Base-by-base conservation (phyloP, 1,284 basidiomycete genomes). In the Marasmius sp. region DNA sequence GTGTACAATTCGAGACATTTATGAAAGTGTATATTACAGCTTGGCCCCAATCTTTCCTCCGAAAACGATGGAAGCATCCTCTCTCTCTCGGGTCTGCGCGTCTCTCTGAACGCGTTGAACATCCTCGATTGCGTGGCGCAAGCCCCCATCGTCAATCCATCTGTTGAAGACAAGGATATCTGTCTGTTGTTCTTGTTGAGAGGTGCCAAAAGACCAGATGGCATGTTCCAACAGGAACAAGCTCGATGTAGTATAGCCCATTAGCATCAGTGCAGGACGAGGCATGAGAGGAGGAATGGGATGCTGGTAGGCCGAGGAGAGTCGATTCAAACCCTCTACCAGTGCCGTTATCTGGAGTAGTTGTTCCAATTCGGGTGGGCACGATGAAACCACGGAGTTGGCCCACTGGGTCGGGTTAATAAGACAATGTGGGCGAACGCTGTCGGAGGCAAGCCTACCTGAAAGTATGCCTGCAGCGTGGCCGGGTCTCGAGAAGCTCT, bases 181-280 rank as follows among this genome's bases (percentile, higher is more conserved):
- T 0, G 76, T 69, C 1, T 76, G 74, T 0, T 63, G 67, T 6
- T 75, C 72, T 0, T 69, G 60, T 59, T 79, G 70, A 2, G 69
- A 66, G 10, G 61, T 76, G 6, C 59, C 70, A 64, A 74, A 65
- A 0, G 85, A 80, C 88, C 88, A 91, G 7, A 81, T 69, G 0
- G 85, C 83, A 56, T 92, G 89, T 68, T 91, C 88, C 6, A 91
- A 75, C 34, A 91, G 79, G 69, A 82, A 84, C 1, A 81, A 54
- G 6, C 79, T 75, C 0, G 85, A 82, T 0, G 85, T 75, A 43
- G 83, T 67, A 56, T 84, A 77, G 0, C 84, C 86, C 36, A 86
- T 75, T 12, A 89, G 74, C 66, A 85, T 79, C 36, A 92, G 73
- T 1, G 84, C 81, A 0, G 85, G 81, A 3, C 85, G 82, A 0